Base-by-base conservation (phyloP, 208 protist species). In the Leishmania martiniquensis region DNA sequence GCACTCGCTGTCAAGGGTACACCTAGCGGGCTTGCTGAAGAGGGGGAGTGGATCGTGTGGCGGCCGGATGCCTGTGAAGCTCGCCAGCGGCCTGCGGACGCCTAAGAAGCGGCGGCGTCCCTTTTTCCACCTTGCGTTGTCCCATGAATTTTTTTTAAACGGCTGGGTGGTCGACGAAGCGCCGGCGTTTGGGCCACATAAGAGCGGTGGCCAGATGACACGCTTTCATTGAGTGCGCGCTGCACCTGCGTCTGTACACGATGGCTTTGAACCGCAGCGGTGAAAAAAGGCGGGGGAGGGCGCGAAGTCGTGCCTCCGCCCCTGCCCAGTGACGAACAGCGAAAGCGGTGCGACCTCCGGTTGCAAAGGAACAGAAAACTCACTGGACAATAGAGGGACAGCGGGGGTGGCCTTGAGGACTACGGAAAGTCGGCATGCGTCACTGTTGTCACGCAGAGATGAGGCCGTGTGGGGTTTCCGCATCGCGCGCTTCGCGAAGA, bases 71-170 rank as follows among this genome's bases (percentile, higher is more conserved):
- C n/a, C 29, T 44, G 22, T 0, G 25, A 1, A 5, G 15, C 32
- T 39, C 42, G 20, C 34, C 55, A 32, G 29, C 42, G 49, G 42
- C 25, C 20, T n/a, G 65, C 39, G 4, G 12, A 25, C 3, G 39
- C 39, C 22, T 69, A 69, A 5, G 32, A 69, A 32, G 42, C 7
- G 42, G 9, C 37, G 65, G 42, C 10, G 39, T 47, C 6, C 17
- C 51, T 10, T 17, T 22, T 52, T 54, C 57, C 1, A 44, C 39
- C 15, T 32, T n/a, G 9, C 51, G 12, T 60, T n/a, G 32, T 20
- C 13, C 25, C 69, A 49, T 4, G 22, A 25, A 4, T 78, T 66
- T 78, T 76, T 84, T 71, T 49, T 59, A 6, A 62, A 59, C 47
- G 4, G 1, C 17, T 25, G 44, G 47, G 6, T 13, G 2, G n/a